Conservation (phyloP, 2,329 filamentous ascomycete genomes). For the Trichophyton verrucosum region DNA sequence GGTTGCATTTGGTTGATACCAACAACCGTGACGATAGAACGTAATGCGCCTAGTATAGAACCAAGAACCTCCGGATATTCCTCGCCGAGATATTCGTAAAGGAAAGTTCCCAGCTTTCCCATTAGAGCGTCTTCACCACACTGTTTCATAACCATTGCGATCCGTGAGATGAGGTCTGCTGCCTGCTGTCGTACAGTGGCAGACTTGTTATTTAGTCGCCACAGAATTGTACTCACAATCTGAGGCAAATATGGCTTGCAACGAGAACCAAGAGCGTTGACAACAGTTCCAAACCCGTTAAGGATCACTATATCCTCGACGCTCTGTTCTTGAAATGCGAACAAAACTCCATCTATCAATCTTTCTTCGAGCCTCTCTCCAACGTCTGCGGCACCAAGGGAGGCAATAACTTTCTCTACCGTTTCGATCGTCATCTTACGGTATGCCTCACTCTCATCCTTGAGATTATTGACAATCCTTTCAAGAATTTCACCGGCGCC, state of each 20-base stretch:
- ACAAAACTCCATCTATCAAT: slow-evolving; percentile 86
- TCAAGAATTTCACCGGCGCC: slow-evolving; percentile 91
- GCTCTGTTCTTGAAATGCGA: slow-evolving; percentile 95
- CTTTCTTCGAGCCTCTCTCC: slow-evolving; percentile 84
- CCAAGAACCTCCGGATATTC: slow-evolving; percentile 97
- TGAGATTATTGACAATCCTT: slow-evolving; percentile 84
- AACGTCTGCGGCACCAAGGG: slow-evolving; percentile 85
- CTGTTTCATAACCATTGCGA: slow-evolving; percentile 98
- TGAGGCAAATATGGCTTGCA: slow-evolving; percentile 96
- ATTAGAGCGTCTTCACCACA: slow-evolving; percentile 92
- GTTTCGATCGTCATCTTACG: slow-evolving; percentile 99
- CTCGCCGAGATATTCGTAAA: slow-evolving; percentile 97
- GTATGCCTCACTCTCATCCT: slow-evolving; percentile 96
- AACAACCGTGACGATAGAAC: slow-evolving; percentile 93
- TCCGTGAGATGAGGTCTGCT: slow-evolving; percentile 88
- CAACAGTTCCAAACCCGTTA: slow-evolving; percentile 94
- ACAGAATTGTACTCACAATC: slow-evolving; percentile 92
- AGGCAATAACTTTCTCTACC: slow-evolving; percentile 88
- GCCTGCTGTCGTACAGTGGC: slow-evolving; percentile 94
- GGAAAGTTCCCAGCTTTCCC: slow-evolving; percentile 83
- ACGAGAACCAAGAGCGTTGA: slow-evolving; percentile 83
- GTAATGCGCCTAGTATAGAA: slow-evolving; percentile 85
- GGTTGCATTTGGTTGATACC: slow-evolving; percentile 98
- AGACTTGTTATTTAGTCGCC: slow-evolving; percentile 95
- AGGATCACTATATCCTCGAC: slow-evolving; percentile 93